These are phyloP conservation scores for Fibroporia radiculosa DNA, from an alignment of 768 basidiomycete genomes.

Conservation along the genomic window DNA sequence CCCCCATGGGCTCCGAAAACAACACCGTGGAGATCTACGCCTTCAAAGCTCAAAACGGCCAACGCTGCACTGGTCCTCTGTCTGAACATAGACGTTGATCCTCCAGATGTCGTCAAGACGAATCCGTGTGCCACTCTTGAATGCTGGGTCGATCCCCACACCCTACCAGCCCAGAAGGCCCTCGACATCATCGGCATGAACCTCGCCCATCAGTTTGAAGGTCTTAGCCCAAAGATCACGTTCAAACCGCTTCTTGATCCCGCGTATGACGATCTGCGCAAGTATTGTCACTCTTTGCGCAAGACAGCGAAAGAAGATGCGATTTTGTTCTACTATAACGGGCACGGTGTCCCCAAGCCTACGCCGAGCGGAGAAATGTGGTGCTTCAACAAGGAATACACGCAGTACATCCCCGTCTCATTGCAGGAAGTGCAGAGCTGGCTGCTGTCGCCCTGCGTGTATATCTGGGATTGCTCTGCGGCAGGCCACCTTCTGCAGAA, in stretches of 20 bases:
- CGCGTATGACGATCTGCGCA: conserved; percentile 86
- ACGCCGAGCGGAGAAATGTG: conserved; percentile 94
- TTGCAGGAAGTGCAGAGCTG: conserved; percentile 89
- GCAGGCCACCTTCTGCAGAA: conserved; percentile 90
- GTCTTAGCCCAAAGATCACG: conserved; percentile 85
- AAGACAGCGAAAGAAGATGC: conserved; percentile 91
- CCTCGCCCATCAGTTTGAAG: conserved; percentile 92
- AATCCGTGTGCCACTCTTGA: conserved; percentile 92
- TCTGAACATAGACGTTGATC: conserved; percentile 95
- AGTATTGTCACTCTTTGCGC: conserved; percentile 76
- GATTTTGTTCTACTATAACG: conserved; percentile 95
- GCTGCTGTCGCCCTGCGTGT: conserved; percentile 92
- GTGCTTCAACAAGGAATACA: conserved; percentile 97
- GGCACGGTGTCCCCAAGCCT: conserved; percentile 96
- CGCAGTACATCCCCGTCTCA: conserved; percentile 97
- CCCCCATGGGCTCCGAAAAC: conserved; percentile 60
- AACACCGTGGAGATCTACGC: conserved; percentile 73
- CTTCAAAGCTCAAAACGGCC: conserved; percentile 85
- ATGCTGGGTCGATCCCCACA: conserved; percentile 96
- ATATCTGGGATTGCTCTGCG: conserved; percentile 99
- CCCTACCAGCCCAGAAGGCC: conserved; percentile 87
- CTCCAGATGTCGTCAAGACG: conserved; percentile 96
- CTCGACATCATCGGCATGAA: conserved; percentile 91
- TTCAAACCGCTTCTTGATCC: conserved; percentile 96
- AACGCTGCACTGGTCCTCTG: conserved; percentile 87